These are phyloP conservation scores for Berkeleyomyces rouxiae DNA, from an alignment of 2,329 filamentous ascomycete species.

Conservation along the genomic window DNA sequence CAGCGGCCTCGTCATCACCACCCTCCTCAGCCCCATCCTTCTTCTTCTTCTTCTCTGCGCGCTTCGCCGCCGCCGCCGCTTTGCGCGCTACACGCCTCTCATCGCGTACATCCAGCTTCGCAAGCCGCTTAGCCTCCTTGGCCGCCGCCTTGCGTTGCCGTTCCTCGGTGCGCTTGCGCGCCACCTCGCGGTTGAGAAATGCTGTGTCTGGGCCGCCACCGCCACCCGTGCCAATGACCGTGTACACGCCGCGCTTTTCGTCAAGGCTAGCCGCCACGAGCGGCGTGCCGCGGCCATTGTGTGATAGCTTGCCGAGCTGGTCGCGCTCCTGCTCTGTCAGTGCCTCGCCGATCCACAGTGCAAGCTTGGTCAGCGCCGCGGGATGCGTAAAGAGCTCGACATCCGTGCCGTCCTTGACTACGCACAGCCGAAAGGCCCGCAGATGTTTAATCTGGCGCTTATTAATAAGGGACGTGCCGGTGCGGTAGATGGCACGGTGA, in stretches of 20 bases:
- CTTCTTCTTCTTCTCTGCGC: background rate
- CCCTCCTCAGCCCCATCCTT: background rate
- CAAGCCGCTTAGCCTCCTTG: constrained; percentile 39
- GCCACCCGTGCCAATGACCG: constrained; percentile 83
- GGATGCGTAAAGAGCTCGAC: constrained; percentile 85
- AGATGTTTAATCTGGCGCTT: constrained; percentile 91
- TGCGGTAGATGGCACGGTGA: constrained; percentile 82
- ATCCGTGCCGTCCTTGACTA: constrained; percentile 89
- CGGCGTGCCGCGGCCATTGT: constrained; percentile 59
- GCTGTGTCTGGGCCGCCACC: constrained; percentile 61
- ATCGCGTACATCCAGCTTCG: constrained; percentile 40
- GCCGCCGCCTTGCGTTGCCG: constrained; percentile 46
- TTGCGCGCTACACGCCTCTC: constrained; percentile 45
- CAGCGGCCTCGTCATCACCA: constrained; percentile 18
- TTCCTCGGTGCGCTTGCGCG: constrained; percentile 44
- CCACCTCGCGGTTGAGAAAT: constrained; percentile 50
- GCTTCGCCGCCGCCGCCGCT: constrained; percentile 16
- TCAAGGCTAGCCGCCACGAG: constrained; percentile 83
- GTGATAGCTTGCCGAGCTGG: constrained; percentile 47
- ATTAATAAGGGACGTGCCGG: constrained; percentile 75
- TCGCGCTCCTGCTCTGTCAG: constrained; percentile 79
- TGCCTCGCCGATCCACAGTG: constrained; percentile 86
- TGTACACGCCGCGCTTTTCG: constrained; percentile 70
- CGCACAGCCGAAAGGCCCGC: constrained; percentile 81
- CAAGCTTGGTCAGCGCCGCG: constrained; percentile 80